These are phyloP conservation scores for Nannizzia gypsea DNA, from an alignment of 2,329 filamentous ascomycete species.

Conservation along the genomic window DNA sequence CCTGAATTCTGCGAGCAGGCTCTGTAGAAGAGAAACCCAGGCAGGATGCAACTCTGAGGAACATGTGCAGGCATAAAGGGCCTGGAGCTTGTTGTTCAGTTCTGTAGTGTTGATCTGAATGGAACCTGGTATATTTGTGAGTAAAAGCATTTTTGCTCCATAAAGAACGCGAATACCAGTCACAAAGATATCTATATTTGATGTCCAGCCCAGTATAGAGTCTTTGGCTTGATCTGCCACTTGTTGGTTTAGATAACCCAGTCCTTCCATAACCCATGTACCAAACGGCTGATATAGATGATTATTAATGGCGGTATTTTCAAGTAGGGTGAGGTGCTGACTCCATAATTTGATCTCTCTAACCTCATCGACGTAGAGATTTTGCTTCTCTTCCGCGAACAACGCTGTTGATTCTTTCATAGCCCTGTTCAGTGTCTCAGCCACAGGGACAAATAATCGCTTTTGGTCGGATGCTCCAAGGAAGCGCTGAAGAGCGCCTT, in stretches of 20 bases:
- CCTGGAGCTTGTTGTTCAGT: slow-evolving; percentile 19
- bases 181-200: slow-evolving; percentile 53
- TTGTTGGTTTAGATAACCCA: slow-evolving; percentile 20
- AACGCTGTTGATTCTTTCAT: slow-evolving; percentile 40
- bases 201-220: slow-evolving; percentile 61
- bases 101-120: slow-evolving; percentile 13
- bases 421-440: slow-evolving; percentile 23
- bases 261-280: slow-evolving; percentile 25
- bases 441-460: slow-evolving; percentile 19
- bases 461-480: slow-evolving; percentile 20
- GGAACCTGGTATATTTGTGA: slow-evolving; percentile 13
- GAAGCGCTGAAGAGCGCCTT: slow-evolving; percentile 30
- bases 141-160: slow-evolving; percentile 26
- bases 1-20: slow-evolving; percentile 13
- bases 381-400: slow-evolving; percentile 84
- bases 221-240: slow-evolving; percentile 37
- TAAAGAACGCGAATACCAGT: slow-evolving; percentile 31
- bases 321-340: slow-evolving; percentile 33
- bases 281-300: slow-evolving; percentile 16
- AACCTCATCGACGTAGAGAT: slow-evolving; percentile 79
- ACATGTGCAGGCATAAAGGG: slow-evolving; percentile 14
- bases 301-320: slow-evolving; percentile 16
- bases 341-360: slow-evolving; percentile 63
- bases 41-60: slow-evolving; percentile 1
- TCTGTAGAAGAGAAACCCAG: slow-evolving; percentile 16